phyloP scores from a whole-genome alignment of 345 rosid species.

The Physaria fendleri region DNA sequence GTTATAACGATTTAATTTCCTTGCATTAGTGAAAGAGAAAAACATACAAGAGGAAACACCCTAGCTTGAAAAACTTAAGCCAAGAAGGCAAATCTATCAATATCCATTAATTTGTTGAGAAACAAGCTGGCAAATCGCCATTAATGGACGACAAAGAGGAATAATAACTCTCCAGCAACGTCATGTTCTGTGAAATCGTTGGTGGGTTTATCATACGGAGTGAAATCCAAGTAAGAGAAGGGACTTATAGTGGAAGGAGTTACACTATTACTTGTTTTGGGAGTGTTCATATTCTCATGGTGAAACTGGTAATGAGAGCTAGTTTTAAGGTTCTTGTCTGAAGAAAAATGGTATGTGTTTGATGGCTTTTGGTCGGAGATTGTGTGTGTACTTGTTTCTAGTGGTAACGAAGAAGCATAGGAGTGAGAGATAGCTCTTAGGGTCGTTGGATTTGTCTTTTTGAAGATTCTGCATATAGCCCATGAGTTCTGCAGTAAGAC shows the following conservation, averaged over 20 bases:
- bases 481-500: slow-evolving; percentile 74
- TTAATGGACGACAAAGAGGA: slow-evolving; percentile 14
- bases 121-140: slow-evolving; percentile 22
- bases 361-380: slow-evolving; percentile 9
- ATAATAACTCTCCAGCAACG: slow-evolving; percentile 24
- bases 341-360: slow-evolving; percentile 18
- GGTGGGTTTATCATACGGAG: slow-evolving; percentile 29
- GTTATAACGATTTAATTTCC: neutral
- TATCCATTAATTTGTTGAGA: slow-evolving; percentile 18
- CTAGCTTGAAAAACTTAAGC: slow-evolving; percentile 15
- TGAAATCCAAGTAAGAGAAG: slow-evolving; percentile 27
- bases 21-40: neutral
- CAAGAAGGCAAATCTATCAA: slow-evolving; percentile 6
- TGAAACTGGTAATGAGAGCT: slow-evolving; percentile 16
- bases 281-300: slow-evolving; percentile 12
- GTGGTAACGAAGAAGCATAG: slow-evolving; percentile 44
- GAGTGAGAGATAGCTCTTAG: slow-evolving; percentile 61
- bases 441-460: slow-evolving; percentile 59
- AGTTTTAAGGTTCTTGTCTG: slow-evolving; percentile 18
- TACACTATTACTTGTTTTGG: slow-evolving; percentile 18
- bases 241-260: slow-evolving; percentile 2
- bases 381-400: slow-evolving; percentile 26
- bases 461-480: slow-evolving; percentile 86
- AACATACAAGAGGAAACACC: neutral
- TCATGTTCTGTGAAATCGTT: no score